Percentiles rank a stretch among this genome's conserved stretches.
phyloP scores from a whole-genome alignment of 257 asterid genomes.

The Solanum piurae region DNA sequence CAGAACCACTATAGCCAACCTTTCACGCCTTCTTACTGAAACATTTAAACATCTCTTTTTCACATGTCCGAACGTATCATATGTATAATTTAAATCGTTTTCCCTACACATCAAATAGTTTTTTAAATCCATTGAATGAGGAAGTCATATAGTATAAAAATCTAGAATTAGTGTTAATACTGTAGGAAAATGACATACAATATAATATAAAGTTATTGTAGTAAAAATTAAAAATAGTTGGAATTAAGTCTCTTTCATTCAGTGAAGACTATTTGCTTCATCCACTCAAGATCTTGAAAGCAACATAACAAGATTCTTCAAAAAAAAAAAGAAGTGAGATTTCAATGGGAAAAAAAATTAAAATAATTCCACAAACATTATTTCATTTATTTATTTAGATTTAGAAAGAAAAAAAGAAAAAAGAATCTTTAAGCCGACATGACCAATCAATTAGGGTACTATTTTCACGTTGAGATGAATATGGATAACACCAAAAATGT shows the following conservation, averaged over 20 bases:
- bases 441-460: constrained; percentile 2
- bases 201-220: background rate
- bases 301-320: constrained; percentile 4
- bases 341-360: background rate
- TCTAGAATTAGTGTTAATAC: background rate
- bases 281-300: constrained; percentile 17
- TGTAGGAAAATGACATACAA: background rate
- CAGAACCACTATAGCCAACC: background rate
- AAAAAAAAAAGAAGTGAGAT: background rate
- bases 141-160: background rate
- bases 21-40: background rate
- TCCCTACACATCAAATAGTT: background rate
- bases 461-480: background rate
- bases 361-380: background rate
- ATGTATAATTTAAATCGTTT: too few relatives aligned
- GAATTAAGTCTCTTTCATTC: constrained; percentile 4
- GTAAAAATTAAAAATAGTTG: background rate
- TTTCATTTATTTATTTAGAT: background rate
- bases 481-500: background rate
- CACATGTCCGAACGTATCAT: background rate
- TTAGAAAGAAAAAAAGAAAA: background rate
- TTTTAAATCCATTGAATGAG: background rate
- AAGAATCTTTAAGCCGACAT: background rate
- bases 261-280: background rate
- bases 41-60: background rate